These are phyloP conservation scores for Monsonia emarginata DNA, from an alignment of 441 rosid species.

Conservation along the genomic window DNA sequence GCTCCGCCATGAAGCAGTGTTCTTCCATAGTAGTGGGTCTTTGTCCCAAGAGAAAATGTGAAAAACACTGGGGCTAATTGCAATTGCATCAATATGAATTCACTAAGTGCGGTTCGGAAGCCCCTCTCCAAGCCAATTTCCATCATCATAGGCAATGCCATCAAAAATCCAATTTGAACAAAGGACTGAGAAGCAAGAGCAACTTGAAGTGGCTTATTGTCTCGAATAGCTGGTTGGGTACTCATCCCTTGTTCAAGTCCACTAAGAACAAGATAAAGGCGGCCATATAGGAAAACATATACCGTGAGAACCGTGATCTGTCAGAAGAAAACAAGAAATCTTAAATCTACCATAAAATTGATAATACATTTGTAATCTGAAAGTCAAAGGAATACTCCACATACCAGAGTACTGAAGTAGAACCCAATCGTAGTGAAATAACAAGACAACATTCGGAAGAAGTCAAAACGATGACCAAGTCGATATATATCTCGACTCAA, in stretches of 20 bases:
- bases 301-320: conserved; percentile 97
- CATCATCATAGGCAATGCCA: conserved; percentile 99
- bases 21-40: conserved; percentile 93
- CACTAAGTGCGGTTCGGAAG: conserved; percentile 91
- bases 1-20: conserved; percentile 98
- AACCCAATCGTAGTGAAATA: conserved; percentile 96
- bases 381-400: conserved; percentile 6
- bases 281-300: conserved; percentile 95
- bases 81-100: conserved; percentile 91
- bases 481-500: conserved; percentile 88
- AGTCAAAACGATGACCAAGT: conserved; percentile 97
- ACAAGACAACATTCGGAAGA: conserved; percentile 95
- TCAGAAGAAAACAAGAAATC: conserved; percentile 17
- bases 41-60: conserved; percentile 96
- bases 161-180: conserved; percentile 89
- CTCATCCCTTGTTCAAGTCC: conserved; percentile 86
- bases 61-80: conserved; percentile 97
- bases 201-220: conserved; percentile 87
- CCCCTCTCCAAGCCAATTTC: conserved; percentile 97
- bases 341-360: conserved; percentile 3
- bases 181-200: conserved; percentile 99
- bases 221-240: conserved; percentile 61
- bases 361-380: conserved; percentile 4
- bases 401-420: conserved; percentile 92
- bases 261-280: conserved; percentile 95